phyloP scores from a whole-genome alignment of 2,329 filamentous ascomycete species.

The Fusarium metavorans region DNA sequence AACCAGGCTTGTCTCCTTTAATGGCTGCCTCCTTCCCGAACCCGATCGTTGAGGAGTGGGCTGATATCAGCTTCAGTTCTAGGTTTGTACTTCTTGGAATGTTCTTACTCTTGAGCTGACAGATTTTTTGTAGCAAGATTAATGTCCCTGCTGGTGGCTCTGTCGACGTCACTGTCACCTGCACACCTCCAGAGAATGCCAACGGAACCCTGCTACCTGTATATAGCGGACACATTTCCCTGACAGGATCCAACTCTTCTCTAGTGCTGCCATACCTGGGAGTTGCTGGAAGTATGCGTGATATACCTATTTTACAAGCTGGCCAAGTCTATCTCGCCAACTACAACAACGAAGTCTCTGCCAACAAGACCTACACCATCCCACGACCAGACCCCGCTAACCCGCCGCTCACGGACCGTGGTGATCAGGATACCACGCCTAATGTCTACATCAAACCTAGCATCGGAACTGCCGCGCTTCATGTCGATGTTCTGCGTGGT shows the following conservation, averaged over 20 bases:
- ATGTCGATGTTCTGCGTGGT: not conserved
- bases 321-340: not conserved
- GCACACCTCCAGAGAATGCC: not conserved
- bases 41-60: not conserved
- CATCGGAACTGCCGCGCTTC: not conserved
- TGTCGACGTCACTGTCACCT: not conserved
- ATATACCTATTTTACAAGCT: not conserved
- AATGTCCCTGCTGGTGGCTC: not conserved
- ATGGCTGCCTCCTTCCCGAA: not conserved
- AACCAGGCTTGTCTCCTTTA: not conserved
- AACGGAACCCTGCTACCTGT: not conserved
- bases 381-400: not conserved
- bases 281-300: not conserved
- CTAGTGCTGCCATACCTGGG: not conserved
- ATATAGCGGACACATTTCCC: not conserved
- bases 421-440: not conserved
- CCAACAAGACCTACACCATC: not conserved
- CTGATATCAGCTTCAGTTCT: not conserved
- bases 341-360: not conserved
- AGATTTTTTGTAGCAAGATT: not conserved
- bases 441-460: not conserved
- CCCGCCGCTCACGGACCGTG: not conserved
- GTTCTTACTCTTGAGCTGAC: not conserved
- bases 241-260: not conserved
- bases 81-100: not conserved